Conservation (phyloP, 2,329 filamentous ascomycete species). For the Tricladium varicosporioides region DNA sequence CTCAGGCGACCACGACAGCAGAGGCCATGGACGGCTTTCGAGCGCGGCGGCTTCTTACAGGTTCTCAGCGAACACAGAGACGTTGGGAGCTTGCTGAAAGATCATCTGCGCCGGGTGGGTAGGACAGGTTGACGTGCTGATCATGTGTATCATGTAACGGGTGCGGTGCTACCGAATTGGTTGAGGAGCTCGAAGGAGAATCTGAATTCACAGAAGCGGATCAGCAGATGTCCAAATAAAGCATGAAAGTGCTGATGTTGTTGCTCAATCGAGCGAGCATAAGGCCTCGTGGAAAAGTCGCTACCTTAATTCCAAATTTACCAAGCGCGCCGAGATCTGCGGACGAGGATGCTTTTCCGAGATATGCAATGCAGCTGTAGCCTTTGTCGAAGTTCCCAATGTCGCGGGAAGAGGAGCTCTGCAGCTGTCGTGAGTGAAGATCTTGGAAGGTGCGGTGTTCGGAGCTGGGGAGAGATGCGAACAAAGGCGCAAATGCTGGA, state of each 20-base stretch:
- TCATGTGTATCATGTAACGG: slow-evolving; percentile 27
- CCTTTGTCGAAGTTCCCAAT: neutral
- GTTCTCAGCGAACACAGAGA: slow-evolving; percentile 29
- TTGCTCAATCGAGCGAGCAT: slow-evolving; percentile 1
- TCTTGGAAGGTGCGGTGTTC: neutral
- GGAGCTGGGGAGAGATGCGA: neutral
- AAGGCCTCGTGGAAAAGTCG: neutral
- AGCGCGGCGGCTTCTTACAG: slow-evolving; percentile 35
- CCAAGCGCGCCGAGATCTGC: slow-evolving; percentile 2
- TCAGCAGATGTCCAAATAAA: slow-evolving; percentile 16
- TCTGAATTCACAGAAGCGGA: slow-evolving; percentile 12
- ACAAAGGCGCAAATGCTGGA: neutral
- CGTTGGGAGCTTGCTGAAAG: slow-evolving; percentile 24
- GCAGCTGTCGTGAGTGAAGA: neutral
- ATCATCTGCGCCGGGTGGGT: slow-evolving; percentile 30
- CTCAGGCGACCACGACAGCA: slow-evolving; percentile 32
- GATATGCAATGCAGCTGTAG: slow-evolving; percentile 15
- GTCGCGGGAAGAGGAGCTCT: neutral
- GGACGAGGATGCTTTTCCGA: slow-evolving; percentile 10
- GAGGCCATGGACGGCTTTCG: slow-evolving; percentile 38
- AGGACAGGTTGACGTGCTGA: slow-evolving; percentile 30
- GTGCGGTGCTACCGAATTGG: slow-evolving; percentile 19
- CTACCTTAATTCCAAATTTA: slow-evolving; percentile 3
- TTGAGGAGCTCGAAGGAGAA: slow-evolving; percentile 2
- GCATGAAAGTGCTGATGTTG: slow-evolving; percentile 6